These are phyloP conservation scores for Alloteropsis semialata DNA, from an alignment of 176 grass and related monocot species.

Conservation along the genomic window DNA sequence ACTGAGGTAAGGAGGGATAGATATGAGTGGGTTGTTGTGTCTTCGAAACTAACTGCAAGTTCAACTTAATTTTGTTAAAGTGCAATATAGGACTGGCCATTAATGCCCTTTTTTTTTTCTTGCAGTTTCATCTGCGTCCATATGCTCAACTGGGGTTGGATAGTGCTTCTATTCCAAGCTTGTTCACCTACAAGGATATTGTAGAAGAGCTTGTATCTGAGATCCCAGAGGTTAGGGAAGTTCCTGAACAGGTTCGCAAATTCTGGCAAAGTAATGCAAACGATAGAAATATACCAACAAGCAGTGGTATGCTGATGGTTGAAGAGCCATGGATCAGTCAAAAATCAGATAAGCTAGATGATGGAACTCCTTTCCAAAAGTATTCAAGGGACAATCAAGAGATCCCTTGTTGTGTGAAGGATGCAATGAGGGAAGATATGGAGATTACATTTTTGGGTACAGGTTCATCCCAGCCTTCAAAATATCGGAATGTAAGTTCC, in stretches of 20 bases:
- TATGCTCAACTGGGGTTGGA: slow-evolving; percentile 87
- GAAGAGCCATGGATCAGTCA: slow-evolving; percentile 83
- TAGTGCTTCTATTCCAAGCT: slow-evolving; percentile 67
- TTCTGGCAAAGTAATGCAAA: slow-evolving; percentile 51
- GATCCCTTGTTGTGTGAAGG: slow-evolving; percentile 64
- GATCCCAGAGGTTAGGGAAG: slow-evolving; percentile 74
- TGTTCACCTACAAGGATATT: slow-evolving; percentile 57
- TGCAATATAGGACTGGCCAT: not conserved
- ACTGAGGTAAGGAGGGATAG: not conserved
- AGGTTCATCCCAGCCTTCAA: slow-evolving; percentile 92
- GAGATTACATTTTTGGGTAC: slow-evolving; percentile 90
- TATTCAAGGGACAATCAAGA: slow-evolving; percentile 34
- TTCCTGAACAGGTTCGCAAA: slow-evolving; percentile 57
- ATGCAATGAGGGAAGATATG: slow-evolving; percentile 82
- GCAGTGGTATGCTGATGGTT: slow-evolving; percentile 44
- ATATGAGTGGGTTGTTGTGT: not conserved
- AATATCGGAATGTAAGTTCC: slow-evolving; percentile 94
- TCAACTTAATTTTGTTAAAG: slow-evolving; percentile 26
- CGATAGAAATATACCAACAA: slow-evolving; percentile 23
- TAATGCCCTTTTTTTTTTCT: slow-evolving; percentile 3
- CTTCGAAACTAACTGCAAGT: not conserved
- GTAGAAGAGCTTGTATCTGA: slow-evolving; percentile 78
- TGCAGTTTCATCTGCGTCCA: slow-evolving; percentile 85
- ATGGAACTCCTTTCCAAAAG: slow-evolving; percentile 40
- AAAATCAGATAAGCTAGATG: slow-evolving; percentile 43